These are phyloP conservation scores for Eucalyptus tenuipes DNA, from an alignment of 345 rosid genomes.

Conservation along the genomic window DNA sequence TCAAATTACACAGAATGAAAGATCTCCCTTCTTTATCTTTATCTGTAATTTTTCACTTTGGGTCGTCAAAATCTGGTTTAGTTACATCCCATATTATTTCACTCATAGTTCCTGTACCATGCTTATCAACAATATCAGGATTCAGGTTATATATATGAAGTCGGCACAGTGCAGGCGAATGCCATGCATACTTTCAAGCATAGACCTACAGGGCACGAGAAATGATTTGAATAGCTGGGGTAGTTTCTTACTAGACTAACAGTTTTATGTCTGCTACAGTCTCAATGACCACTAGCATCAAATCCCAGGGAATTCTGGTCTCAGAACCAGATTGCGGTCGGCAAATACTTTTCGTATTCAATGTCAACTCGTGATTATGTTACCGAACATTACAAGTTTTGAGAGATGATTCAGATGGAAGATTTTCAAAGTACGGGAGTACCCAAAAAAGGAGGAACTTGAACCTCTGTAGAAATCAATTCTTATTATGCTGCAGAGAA, in stretches of 20 bases:
- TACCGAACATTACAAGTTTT: neutral
- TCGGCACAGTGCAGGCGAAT: neutral
- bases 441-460: neutral
- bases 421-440: neutral
- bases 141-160: neutral
- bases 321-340: rapidly evolving
- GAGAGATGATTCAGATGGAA: neutral
- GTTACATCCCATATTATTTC: neutral
- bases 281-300: neutral
- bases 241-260: neutral
- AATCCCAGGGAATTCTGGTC: neutral
- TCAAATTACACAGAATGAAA: neutral
- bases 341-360: neutral
- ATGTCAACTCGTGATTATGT: neutral
- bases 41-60: neutral
- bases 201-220: neutral
- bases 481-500: neutral
- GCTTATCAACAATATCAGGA: neutral
- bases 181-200: neutral
- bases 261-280: neutral
- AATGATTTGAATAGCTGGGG: neutral
- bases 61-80: neutral
- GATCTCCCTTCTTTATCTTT: neutral
- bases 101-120: neutral
- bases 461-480: neutral